A percentile compares a stretch with the other conserved stretches of the same genome.
phyloP scores from a whole-genome alignment of 1,284 basidiomycete genomes.

The Hemileia vastatrix region DNA sequence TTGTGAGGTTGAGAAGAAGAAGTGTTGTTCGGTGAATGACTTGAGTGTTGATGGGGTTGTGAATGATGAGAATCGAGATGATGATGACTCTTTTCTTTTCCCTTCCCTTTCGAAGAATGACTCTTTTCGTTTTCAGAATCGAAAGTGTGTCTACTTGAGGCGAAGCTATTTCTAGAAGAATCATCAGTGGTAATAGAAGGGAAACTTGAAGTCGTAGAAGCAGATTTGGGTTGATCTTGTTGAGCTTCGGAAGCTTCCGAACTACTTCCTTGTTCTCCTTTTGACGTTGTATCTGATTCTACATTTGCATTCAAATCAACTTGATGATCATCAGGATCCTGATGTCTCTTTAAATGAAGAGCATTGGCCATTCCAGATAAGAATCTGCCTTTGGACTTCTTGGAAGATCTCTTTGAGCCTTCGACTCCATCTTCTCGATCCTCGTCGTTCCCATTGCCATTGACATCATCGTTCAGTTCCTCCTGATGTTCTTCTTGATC shows the following conservation, averaged over 20 bases:
- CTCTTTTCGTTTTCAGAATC: too few species aligned
- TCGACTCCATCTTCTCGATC: neutral
- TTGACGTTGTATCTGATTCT: neutral
- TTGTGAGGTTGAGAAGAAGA: too few species aligned
- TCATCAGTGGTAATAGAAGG: neutral
- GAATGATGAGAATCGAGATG: too few species aligned
- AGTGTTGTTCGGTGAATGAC: too few species aligned
- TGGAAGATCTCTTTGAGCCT: constrained; percentile 18
- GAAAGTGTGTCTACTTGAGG: neutral
- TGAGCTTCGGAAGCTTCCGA: neutral
- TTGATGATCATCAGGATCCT: neutral
- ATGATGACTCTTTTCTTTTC: too few species aligned
- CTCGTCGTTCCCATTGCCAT: neutral
- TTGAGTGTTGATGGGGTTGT: too few species aligned
- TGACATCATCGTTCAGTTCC: neutral
- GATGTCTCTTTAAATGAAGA: neutral
- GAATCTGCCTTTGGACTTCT: constrained; percentile 10
- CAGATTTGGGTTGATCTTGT: neutral
- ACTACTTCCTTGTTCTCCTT: too few species aligned
- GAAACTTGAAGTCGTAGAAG: neutral
- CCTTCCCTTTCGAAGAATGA: too few species aligned
- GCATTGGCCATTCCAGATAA: neutral
- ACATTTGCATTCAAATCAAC: neutral
- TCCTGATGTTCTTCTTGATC: constrained; percentile 2
- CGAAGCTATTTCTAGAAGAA: neutral